Base-by-base conservation (phyloP, 768 basidiomycete species). In the Phylloporus scabripes region DNA sequence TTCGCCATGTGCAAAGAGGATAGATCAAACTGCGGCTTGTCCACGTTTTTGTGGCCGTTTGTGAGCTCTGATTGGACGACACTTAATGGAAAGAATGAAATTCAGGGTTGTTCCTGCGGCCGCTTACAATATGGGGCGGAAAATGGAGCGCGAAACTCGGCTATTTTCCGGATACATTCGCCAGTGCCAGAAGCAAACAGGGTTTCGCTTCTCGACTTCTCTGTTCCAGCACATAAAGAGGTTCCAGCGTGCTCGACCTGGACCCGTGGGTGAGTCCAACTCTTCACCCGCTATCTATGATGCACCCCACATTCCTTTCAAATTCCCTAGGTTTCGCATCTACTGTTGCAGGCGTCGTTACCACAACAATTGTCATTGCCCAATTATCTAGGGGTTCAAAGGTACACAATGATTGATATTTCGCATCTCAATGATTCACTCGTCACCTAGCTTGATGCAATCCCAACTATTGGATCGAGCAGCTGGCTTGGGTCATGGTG, bases 401-500 rank as follows among this genome's bases (percentile, higher is more conserved):
- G 20, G 57, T 58, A 40, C 14, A 53, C 36, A 3, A 18, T 8
- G 14, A n/a, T 28, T 6, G 7, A 37, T 6, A 3, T 7, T 10
- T 36, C 3, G 8, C 21, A 9, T 28, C 31, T 15, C 24, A 8
- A 3, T 29, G 37, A 11, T 15, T 18, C 1, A 14, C 4, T 36
- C 10, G 5, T 24, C 15, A 14, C 24, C 20, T 37, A 68, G 68
- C 53, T 67, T 21, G 53, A 60, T 26, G 49, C 40, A 18, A 64
- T 72, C 9, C 71, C 71, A 5, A 60, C 68, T 20, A 39, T 66
- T 20, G 66, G 69, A 18, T 56, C 53, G 7, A 60, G 53, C 5
- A 32, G 49, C 2, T 58, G 60, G 23, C 21, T 69, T 4, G 56
- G 62, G 23, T 70, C 68, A 5, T 69, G 61, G 48, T 48, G 59